phyloP scores from a whole-genome alignment of 2,329 filamentous ascomycete species.

The Penicillium sp. region DNA sequence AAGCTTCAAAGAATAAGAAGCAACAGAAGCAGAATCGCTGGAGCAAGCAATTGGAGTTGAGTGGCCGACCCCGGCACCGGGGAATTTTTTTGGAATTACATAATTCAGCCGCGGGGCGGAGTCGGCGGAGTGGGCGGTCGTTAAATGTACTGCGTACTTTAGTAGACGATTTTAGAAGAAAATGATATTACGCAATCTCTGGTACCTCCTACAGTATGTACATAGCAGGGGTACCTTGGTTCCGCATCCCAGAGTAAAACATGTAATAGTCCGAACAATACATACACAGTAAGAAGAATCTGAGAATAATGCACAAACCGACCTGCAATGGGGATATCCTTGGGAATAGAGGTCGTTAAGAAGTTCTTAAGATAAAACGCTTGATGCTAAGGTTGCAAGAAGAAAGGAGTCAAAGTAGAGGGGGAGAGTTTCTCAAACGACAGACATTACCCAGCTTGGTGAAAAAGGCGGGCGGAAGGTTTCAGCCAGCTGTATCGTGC shows the following conservation, averaged over 20 bases:
- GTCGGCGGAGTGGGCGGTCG: neutral
- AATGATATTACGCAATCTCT: too few relatives aligned
- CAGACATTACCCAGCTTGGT: neutral
- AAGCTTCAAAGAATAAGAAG: neutral
- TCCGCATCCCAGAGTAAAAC: slow-evolving; percentile 4
- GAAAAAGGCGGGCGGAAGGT: neutral
- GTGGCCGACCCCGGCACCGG: neutral
- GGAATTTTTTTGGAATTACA: slow-evolving; percentile 3
- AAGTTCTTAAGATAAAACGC: slow-evolving; percentile 27
- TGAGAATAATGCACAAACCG: slow-evolving; percentile 14
- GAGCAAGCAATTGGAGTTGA: neutral
- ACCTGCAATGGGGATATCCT: slow-evolving; percentile 32
- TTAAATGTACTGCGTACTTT: too few relatives aligned
- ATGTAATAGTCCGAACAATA: slow-evolving; percentile 9
- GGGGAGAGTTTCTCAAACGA: slow-evolving; percentile 1
- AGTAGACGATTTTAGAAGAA: too few relatives aligned
- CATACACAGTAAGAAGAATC: slow-evolving; percentile 17
- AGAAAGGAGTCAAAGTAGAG: slow-evolving; percentile 10
- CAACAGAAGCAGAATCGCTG: neutral
- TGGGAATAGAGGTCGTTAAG: slow-evolving; percentile 25
- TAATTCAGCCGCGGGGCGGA: slow-evolving; percentile 9
- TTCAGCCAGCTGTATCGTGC: slow-evolving; percentile 11
- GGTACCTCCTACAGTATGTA: too few relatives aligned
- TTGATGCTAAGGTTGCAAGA: slow-evolving; percentile 31
- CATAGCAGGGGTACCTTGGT: neutral